Evolutionary conservation across 2,329 filamentous ascomycete species (phyloP).

Genomic region (Penicillium sp.): DNA sequence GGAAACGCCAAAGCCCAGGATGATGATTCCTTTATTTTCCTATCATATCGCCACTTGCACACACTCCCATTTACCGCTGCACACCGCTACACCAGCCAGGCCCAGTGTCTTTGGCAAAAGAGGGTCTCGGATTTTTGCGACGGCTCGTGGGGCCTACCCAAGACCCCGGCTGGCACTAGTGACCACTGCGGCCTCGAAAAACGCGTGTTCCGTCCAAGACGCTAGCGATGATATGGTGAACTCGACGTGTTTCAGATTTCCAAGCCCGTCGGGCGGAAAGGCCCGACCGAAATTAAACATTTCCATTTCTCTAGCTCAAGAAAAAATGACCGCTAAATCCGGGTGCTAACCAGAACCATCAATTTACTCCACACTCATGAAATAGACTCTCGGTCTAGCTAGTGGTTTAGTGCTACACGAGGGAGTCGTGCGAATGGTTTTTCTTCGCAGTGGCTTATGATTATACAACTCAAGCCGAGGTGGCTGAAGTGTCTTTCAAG

Average conservation of each 20-base stretch:
- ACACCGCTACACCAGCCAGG: slow-evolving; percentile 18
- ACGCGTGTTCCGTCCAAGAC: slow-evolving; percentile 29
- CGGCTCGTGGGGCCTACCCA: slow-evolving; percentile 19
- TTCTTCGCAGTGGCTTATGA: not conserved
- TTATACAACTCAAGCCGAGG: slow-evolving; percentile 3
- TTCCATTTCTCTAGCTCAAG: too few relatives aligned
- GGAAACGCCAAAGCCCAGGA: not conserved
- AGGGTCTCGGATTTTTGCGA: slow-evolving; percentile 18
- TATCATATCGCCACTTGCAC: not conserved
- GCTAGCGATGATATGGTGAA: slow-evolving; percentile 15
- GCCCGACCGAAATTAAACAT: slow-evolving; percentile 12
- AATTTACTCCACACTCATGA: not conserved
- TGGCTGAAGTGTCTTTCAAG: not conserved
- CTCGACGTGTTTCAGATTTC: slow-evolving; percentile 10
- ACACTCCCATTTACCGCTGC: not conserved
- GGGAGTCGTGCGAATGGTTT: not conserved
- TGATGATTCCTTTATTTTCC: not conserved
- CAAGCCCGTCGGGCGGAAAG: slow-evolving; percentile 20
- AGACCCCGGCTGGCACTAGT: slow-evolving; percentile 26
- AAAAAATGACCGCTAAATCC: not conserved
- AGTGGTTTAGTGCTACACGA: not conserved
- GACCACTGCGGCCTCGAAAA: slow-evolving; percentile 25
- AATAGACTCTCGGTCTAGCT: slow-evolving; percentile 6
- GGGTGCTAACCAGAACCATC: slow-evolving; percentile 3
- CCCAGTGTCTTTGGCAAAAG: not conserved